Conservation (phyloP, 371 early-diverging fungal genomes). For the Mucor lusitanicus region DNA sequence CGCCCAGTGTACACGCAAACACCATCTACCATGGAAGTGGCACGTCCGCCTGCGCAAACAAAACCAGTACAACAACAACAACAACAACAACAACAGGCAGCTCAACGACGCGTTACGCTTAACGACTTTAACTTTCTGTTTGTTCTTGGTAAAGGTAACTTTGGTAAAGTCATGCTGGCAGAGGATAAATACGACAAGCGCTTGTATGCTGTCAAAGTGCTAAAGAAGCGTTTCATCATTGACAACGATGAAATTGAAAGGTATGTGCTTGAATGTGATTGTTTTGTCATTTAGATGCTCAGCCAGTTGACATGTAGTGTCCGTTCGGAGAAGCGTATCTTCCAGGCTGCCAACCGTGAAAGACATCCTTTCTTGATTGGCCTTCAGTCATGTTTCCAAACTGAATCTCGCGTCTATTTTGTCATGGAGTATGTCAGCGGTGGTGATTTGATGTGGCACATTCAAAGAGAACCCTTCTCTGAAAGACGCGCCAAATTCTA, state of each 20-base stretch:
- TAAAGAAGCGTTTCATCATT: slow-evolving; percentile 95
- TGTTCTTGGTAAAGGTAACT: slow-evolving; percentile 96
- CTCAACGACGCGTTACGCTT: slow-evolving; percentile 38
- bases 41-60: slow-evolving; percentile 2
- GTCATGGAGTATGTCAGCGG: slow-evolving; percentile 99
- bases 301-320: slow-evolving; percentile 49
- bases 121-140: slow-evolving; percentile 90
- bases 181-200: slow-evolving; percentile 79
- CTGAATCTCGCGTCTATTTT: slow-evolving; percentile 91
- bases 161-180: slow-evolving; percentile 98
- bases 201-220: slow-evolving; percentile 95
- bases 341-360: slow-evolving; percentile 83
- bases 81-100: slow-evolving; percentile 1
- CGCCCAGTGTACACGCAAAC: slow-evolving; percentile 1
- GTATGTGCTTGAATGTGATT: slow-evolving; percentile 20
- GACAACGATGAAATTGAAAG: slow-evolving; percentile 91
- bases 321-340: slow-evolving; percentile 91
- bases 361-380: slow-evolving; percentile 97
- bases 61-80: slow-evolving; percentile 3
- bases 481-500: slow-evolving; percentile 94
- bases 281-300: background rate
- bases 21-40: background rate
- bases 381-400: slow-evolving; percentile 95
- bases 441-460: slow-evolving; percentile 99
- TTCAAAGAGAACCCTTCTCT: slow-evolving; percentile 83